Conservation (phyloP, 495 filamentous ascomycete species). For the Aspergillus biplanus region DNA sequence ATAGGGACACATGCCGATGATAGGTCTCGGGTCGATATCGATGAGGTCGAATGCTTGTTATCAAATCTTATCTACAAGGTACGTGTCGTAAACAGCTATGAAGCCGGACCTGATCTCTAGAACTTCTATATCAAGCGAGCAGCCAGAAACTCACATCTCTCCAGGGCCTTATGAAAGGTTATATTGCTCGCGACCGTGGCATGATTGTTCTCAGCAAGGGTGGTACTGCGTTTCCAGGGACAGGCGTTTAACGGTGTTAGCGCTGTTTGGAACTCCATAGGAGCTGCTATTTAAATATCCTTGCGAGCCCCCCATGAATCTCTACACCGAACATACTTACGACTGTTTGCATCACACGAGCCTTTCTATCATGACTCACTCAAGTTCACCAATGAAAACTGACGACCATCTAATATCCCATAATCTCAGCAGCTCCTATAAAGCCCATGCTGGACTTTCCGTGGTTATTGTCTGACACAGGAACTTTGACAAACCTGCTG, state of each 20-base stretch:
- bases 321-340: no score
- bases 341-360: no score
- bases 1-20: constrained; percentile 56
- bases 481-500: no score
- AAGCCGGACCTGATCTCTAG: background rate
- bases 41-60: constrained; percentile 94
- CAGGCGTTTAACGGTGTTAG: constrained; percentile 65
- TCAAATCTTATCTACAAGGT: constrained; percentile 98
- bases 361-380: no score
- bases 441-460: no score
- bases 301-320: no score
- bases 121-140: background rate
- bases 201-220: constrained; percentile 89
- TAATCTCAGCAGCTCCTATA: no score
- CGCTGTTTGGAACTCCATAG: no score
- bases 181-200: constrained; percentile 87
- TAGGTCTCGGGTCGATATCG: constrained; percentile 71
- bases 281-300: no score
- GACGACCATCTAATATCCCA: no score
- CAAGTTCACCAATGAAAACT: no score
- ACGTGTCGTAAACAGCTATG: constrained; percentile 26
- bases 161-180: constrained; percentile 94
- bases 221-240: constrained; percentile 89
- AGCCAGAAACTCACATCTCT: background rate
- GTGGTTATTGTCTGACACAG: no score